Percentiles rank a stretch among this genome's conserved stretches.
phyloP scores from a whole-genome alignment of 2,329 filamentous ascomycete species.

The Metarhizium album region DNA sequence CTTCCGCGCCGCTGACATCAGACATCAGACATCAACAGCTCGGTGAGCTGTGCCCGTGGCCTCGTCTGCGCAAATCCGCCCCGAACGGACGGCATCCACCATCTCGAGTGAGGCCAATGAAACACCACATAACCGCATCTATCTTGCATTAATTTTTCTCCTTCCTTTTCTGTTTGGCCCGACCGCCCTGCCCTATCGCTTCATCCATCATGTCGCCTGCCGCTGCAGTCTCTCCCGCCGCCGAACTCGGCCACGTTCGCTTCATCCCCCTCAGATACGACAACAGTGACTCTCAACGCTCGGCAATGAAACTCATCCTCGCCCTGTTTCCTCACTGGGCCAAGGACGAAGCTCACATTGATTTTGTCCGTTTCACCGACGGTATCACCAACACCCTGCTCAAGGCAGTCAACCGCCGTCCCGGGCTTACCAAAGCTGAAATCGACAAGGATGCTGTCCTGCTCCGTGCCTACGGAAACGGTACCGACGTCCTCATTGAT shows the following conservation, averaged over 20 bases:
- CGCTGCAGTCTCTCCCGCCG: slow-evolving; percentile 16
- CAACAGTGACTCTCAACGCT: slow-evolving; percentile 62
- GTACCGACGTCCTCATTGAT: slow-evolving; percentile 92
- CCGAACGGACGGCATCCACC: too few species aligned
- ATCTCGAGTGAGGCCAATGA: neutral
- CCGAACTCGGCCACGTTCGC: slow-evolving; percentile 35
- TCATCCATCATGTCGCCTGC: slow-evolving; percentile 23
- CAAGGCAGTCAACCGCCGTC: slow-evolving; percentile 60
- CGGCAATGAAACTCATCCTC: slow-evolving; percentile 69
- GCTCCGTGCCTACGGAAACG: slow-evolving; percentile 85
- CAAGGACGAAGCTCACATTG: slow-evolving; percentile 58
- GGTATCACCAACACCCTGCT: slow-evolving; percentile 94
- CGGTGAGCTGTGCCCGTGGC: slow-evolving; percentile 3
- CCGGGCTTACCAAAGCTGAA: slow-evolving; percentile 57
- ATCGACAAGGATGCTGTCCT: slow-evolving; percentile 79
- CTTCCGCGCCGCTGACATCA: neutral
- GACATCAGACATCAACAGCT: neutral
- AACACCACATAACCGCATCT: neutral
- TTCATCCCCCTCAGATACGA: slow-evolving; percentile 72
- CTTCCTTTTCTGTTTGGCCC: neutral
- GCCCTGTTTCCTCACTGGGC: slow-evolving; percentile 78
- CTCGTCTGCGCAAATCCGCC: neutral
- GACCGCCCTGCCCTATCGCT: neutral
- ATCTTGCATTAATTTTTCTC: neutral
- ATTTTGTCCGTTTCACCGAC: slow-evolving; percentile 88